Conservation (phyloP, 352 stramenopile species). For the Pythium aquatile region DNA sequence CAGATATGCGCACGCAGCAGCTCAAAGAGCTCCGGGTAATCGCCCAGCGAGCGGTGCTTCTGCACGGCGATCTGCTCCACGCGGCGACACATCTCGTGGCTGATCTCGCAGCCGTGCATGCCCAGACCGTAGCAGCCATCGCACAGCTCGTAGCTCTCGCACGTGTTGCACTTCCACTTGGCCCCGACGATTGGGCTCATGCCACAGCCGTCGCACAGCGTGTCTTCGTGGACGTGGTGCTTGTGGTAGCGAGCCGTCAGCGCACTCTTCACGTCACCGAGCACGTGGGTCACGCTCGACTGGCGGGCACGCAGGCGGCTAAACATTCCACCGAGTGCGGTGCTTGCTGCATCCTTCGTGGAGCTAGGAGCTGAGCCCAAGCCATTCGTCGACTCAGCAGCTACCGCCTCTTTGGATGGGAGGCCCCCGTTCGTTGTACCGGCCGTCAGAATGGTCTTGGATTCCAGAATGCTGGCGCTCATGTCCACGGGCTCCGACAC, state of each 20-base stretch:
- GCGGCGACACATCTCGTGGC: constrained; percentile 62
- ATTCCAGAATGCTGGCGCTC: constrained; percentile 49
- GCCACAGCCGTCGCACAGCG: constrained; percentile 76
- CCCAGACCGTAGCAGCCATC: constrained; percentile 64
- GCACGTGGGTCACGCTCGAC: constrained; percentile 41
- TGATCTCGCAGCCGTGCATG: constrained; percentile 71
- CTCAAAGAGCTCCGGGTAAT: constrained; percentile 71
- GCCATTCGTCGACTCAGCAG: not conserved
- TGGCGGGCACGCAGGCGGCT: constrained; percentile 42
- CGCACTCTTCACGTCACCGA: constrained; percentile 61
- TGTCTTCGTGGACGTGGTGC: constrained; percentile 73
- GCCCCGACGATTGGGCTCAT: constrained; percentile 72
- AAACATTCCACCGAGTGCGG: constrained; percentile 41
- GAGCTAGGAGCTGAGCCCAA: constrained; percentile 21
- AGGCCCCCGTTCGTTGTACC: not conserved
- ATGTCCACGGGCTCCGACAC: constrained; percentile 62
- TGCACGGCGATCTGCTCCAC: constrained; percentile 56
- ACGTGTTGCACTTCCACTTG: constrained; percentile 77
- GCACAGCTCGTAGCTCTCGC: constrained; percentile 68
- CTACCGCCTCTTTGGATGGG: not conserved
- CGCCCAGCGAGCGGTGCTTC: constrained; percentile 46
- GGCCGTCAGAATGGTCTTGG: constrained; percentile 50
- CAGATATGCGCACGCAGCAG: constrained; percentile 68
- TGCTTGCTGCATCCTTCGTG: constrained; percentile 18
- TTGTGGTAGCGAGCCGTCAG: constrained; percentile 53